Base-by-base conservation (phyloP, 495 filamentous ascomycete species). In the Trichoderma asperelloides region DNA sequence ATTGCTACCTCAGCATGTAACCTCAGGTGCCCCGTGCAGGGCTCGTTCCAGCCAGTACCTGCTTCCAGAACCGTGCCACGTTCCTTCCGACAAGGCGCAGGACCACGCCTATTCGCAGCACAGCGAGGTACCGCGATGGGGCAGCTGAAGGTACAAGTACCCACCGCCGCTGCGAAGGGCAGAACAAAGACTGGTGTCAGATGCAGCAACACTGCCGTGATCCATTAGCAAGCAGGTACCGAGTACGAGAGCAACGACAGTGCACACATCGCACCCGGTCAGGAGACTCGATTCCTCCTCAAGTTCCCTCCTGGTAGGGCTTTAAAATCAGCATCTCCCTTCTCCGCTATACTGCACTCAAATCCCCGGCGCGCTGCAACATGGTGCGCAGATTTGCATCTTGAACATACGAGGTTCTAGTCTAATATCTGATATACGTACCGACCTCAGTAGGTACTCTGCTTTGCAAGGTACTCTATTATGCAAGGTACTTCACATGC, bases 331-430 rank as follows among this genome's bases (percentile, higher is more conserved):
- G 55, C 25, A 60, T 60, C 55, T 60, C 55, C 55, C 55, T 2
- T 60, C 55, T 60, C 55, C 55, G 55, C 55, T 9, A n/a, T 55
- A 11, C 55, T 60, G 55, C 55, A 60, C 12, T 30, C 55, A 30
- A 30, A 25, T 25, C 55, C 49, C 55, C 55, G 55, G 25, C 55
- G 2, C 27, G 21, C 55, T 9, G 18, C 2, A 9, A 51, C n/a
- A 28, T 60, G 55, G 55, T 60, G 55, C 55, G 55, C 55, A 60
- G 55, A 60, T 60, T 60, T 60, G 25, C 55, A 60, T 60, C 55
- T 8, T 60, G 55, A 30, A 27, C 55, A 60, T 30, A 60, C 23
- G 55, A 28, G 55, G 23, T 9, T 1, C 49, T 55, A 55, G 25
- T n/a, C n/a, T n/a, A n/a, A n/a, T n/a, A n/a, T n/a, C n/a, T n/a